Evolutionary conservation across 805 yeast genomes (phyloP), one percentile per base, ranked within the genome.

Genomic region (Metschnikowia colocasiae): DNA sequence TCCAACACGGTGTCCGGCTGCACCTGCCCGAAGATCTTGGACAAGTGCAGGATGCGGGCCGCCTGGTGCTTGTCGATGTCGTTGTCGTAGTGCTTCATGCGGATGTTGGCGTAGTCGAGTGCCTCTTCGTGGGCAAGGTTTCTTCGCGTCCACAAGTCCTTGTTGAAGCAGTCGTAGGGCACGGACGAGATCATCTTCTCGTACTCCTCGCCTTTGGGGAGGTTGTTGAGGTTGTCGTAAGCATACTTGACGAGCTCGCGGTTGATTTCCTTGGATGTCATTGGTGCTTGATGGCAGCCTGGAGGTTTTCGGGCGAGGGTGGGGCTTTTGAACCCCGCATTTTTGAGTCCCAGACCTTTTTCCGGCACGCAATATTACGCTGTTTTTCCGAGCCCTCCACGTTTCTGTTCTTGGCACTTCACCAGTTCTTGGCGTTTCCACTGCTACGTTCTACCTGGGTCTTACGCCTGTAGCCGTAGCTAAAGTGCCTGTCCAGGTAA

Each of bases 151-250:
- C 57, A 50, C 40, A 71, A 59, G 19, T 53, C 57, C 13, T 57
- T 56, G 23, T 59, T 60, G 59, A 61, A 55, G 54, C 67, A 63
- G 50, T 74, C 60, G 61, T 79, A 82, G 2, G 71, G 69, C 56
- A 71, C 59, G 1, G 82, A 75, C 49, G 76, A 69, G 51, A 82
- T 75, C 85, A 81, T 80, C 52, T 67, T 69, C 53, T 78, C 79
- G 59, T 80, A 82, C 42, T 78, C 78, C 3, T 58, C 66, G 0
- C 72, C 61, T 38, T 58, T 49, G 23, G 74, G 73, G n/a, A 67
- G 40, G 49, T 67, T 64, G 12, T 59, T 52, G 46, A 67, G 60
- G 47, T 67, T 66, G 15, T 59, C 55, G 50, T 62, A 63, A 13
- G 70, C 73, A 50, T 58, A 68, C 15, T 60, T 61, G 15, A 69